Conservation (phyloP, 257 asterid genomes). For the Striga asiatica region DNA sequence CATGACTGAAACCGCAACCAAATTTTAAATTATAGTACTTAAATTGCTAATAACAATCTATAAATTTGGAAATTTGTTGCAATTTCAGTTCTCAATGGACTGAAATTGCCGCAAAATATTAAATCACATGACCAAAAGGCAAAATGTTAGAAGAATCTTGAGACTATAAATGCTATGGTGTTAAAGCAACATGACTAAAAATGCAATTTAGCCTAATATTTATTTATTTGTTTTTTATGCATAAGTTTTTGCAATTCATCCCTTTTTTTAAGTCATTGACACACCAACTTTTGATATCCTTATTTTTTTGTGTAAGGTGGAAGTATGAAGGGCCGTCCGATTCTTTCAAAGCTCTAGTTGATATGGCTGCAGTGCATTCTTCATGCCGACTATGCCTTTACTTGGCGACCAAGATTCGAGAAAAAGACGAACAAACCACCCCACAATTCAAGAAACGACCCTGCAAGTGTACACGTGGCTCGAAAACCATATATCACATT, state of each 20-base stretch:
- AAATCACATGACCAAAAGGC: too few species aligned
- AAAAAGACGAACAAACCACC: conserved; percentile 41
- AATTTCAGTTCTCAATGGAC: too few species aligned
- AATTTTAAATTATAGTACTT: too few species aligned
- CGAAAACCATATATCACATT: conserved; percentile 50
- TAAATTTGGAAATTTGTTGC: too few species aligned
- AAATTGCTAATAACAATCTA: too few species aligned
- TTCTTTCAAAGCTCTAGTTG: conserved; percentile 96
- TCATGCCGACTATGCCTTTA: conserved; percentile 92
- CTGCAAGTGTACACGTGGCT: conserved; percentile 67
- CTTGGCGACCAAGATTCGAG: conserved; percentile 65
- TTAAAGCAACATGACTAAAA: too few species aligned
- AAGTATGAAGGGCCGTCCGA: conserved; percentile 89
- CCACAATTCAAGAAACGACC: conserved; percentile 66
- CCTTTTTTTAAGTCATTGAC: neutral
- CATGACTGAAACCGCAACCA: too few species aligned
- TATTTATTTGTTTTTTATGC: neutral
- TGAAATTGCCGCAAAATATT: too few species aligned
- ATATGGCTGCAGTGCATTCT: conserved; percentile 99
- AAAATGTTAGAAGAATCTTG: too few species aligned
- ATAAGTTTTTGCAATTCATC: neutral
- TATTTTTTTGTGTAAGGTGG: conserved; percentile 51
- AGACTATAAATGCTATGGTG: too few species aligned
- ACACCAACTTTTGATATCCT: neutral
- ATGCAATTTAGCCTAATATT: neutral